Base-by-base conservation (phyloP, 179 eudicot species). In the Heliamphora pulchella region DNA sequence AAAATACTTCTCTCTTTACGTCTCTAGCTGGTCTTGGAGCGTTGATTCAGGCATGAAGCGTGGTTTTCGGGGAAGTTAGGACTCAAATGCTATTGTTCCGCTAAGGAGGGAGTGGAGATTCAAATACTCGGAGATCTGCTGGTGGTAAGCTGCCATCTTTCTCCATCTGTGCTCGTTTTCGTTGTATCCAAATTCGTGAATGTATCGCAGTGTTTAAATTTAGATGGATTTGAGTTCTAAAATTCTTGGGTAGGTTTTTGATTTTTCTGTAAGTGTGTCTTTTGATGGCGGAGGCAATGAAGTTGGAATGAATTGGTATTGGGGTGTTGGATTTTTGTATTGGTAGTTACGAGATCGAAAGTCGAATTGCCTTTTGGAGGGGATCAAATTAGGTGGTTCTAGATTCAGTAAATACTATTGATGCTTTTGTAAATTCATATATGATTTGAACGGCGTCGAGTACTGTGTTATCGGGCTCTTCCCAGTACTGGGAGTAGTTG, bases 121-220 rank as follows among this genome's bases (percentile, higher is more conserved):
- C 86, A 71, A 58, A 43, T 80, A 63, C 81, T 87, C 65, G 87
- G 92, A 31, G 31, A 89, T 89, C 94, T 90, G 84, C 85, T 85
- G 74, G 79, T 58, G 89, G 91, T 86, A 88, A 55, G 53, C 74
- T 83, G 41, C 14, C 77, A 22, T 81, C 77, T 8, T 54, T 6
- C 51, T 51, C n/a, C 54, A 63, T 18, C 57, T 44, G 15, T 73
- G 8, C 11, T 76, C 31, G 51, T 48, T 51, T n/a, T 64, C 31
- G 3, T 6, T 2, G 2, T 55, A 41, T 41, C 0, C 4, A 5
- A 74, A 39, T 78, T 1, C 7, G 47, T 66, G 7, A 63, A 53
- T 39, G 72, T 13, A 44, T 53, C 8, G 18, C 2, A 58, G 39
- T 77, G 58, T 61, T 11, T 11, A 13, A 31, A 9, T 61, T 47